Evolutionary conservation across 768 basidiomycete genomes (phyloP), one percentile per base, ranked within the genome.

Genomic region (Rhizopogon vulgaris): DNA sequence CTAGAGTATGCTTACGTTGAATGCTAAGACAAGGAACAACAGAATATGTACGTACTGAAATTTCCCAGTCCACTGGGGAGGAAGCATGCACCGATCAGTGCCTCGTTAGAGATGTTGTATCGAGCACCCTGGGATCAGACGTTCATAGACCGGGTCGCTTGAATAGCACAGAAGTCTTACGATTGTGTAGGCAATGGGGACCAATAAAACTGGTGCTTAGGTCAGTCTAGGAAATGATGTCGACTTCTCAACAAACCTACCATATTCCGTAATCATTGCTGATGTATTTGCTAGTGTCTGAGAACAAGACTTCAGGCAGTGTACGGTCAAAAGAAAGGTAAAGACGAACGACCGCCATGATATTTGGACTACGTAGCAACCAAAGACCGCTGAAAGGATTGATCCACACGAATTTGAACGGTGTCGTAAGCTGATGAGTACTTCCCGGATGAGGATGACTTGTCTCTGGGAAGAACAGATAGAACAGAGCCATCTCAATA

Each of bases 121-220:
- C 71, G 70, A 17, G 59, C 68, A 7, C 80, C 84, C 83, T 85
- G 50, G 7, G 32, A 34, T 15, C 8, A 15, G 3, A 18, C 22
- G 12, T 47, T 3, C 34, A 36, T n/a, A 15, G 17, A 4, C 24
- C 14, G 1, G 27, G 10, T 43, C 17, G n/a, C 32, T 41, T n/a
- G 18, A 3, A 22, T 25, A 18, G 5, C 17, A 1, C 41, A 27
- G 6, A 7, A 10, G 10, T 64, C 78, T 56, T 53, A 83, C 83
- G 36, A 85, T 75, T 0, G 82, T 84, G 56, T 78, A 82, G 0
- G 82, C 71, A 5, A 85, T 63, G 1, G 83, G 83, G 2, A 81
- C 65, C 41, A 84, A 61, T 4, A 84, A 57, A 7, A 62, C 70
- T 63, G 24, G 24, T 25, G 11, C 14, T 8, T 41, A 51, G 41